These are phyloP conservation scores for Drechslerella coelobrocha DNA, from an alignment of 2,329 filamentous ascomycete species.

Conservation along the genomic window DNA sequence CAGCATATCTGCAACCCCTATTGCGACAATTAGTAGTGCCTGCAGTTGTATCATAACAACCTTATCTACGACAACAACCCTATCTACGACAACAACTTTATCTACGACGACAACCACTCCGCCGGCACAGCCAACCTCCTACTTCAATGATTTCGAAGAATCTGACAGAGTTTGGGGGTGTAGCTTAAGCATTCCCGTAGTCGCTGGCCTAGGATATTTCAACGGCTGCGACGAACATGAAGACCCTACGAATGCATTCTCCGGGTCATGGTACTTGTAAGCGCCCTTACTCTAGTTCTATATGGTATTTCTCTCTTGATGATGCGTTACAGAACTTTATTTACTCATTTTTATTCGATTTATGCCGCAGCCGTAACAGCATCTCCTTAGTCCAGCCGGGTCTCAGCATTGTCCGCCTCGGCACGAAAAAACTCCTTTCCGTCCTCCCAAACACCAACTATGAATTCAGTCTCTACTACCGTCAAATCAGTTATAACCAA, in stretches of 20 bases:
- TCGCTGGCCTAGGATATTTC: background rate
- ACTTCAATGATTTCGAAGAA: slow-evolving; percentile 10
- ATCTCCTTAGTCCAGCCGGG: too few species aligned
- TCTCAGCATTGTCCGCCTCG: background rate
- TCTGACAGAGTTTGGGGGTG: slow-evolving; percentile 11
- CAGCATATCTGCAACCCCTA: slow-evolving; percentile 27
- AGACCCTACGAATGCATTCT: background rate
- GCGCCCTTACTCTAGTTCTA: background rate
- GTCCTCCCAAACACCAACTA: slow-evolving; percentile 15
- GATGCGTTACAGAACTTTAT: too few species aligned
- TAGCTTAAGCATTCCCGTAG: background rate
- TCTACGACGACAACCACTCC: background rate
- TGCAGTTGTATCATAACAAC: slow-evolving; percentile 30
- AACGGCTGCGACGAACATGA: slow-evolving; percentile 21
- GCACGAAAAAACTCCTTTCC: slow-evolving; percentile 5
- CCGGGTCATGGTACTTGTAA: slow-evolving; percentile 28
- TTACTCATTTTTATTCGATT: background rate
- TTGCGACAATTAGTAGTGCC: slow-evolving; percentile 30
- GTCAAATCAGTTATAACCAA: slow-evolving; percentile 4
- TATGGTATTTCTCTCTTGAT: background rate
- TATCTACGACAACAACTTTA: slow-evolving; percentile 8
- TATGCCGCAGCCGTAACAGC: too few species aligned
- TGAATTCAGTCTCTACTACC: slow-evolving; percentile 12
- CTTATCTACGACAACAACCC: slow-evolving; percentile 2
- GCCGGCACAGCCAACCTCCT: slow-evolving; percentile 1